phyloP scores from a whole-genome alignment of 192 early-diverging fungal species.

The Funneliformis geosporum region DNA sequence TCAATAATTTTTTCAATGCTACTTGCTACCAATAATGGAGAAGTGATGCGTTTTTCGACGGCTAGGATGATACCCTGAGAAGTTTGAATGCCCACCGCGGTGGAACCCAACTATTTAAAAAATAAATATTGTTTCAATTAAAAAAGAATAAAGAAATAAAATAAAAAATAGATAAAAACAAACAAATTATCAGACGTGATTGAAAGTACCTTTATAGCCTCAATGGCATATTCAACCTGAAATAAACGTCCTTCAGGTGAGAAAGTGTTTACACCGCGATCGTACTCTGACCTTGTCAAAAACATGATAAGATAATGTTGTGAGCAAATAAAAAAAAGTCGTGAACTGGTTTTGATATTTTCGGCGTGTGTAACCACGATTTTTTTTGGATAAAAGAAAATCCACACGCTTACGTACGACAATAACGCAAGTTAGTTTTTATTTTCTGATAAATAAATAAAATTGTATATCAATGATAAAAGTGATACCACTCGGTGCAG shows the following conservation, averaged over 20 bases:
- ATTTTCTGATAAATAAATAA: not conserved
- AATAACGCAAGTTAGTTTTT: too few relatives aligned
- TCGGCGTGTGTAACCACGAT: not conserved
- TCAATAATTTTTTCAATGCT: conserved; percentile 99
- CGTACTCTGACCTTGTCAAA: conserved; percentile 91
- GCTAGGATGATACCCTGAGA: conserved; percentile 89
- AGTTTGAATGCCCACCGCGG: conserved; percentile 98
- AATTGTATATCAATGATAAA: conserved; percentile 51
- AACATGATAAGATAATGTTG: conserved; percentile 50
- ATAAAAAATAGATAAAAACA: not conserved
- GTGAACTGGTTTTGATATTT: not conserved
- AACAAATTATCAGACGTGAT: not conserved
- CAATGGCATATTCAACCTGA: conserved; percentile 99
- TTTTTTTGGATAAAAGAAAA: too few relatives aligned
- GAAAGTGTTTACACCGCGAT: conserved; percentile 99
- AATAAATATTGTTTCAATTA: too few relatives aligned
- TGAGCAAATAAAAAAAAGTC: not conserved
- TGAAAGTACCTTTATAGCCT: conserved; percentile 90
- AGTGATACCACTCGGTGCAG: conserved; percentile 69
- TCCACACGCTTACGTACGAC: not conserved
- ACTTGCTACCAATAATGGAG: conserved; percentile 85
- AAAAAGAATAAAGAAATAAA: not conserved
- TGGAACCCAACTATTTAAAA: conserved; percentile 80
- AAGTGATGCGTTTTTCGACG: conserved; percentile 97
- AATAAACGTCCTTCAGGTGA: conserved; percentile 99